A percentile compares a stretch with the other conserved stretches of the same genome.
Evolutionary conservation across 805 yeast species (phyloP).

Genomic region (Kodamaea leandrae): DNA sequence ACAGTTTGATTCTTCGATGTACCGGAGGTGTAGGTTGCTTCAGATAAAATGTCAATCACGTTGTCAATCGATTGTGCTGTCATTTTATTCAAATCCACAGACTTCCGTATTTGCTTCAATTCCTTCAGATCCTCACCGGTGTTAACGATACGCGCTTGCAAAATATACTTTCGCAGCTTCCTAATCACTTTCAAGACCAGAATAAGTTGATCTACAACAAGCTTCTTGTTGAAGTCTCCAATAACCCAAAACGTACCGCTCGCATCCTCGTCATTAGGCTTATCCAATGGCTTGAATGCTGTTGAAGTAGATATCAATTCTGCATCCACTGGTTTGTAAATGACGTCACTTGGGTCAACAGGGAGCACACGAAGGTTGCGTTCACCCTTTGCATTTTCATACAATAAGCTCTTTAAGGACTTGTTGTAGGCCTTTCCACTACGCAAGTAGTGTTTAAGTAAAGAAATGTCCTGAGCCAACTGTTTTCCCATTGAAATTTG

Average conservation of each 20-base stretch:
- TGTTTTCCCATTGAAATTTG: slow-evolving; percentile 52
- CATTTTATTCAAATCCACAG: slow-evolving; percentile 4
- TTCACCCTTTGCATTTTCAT: slow-evolving; percentile 36
- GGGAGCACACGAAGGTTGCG: slow-evolving; percentile 47
- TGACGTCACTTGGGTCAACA: slow-evolving; percentile 28
- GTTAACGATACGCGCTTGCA: slow-evolving; percentile 39
- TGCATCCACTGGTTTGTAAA: slow-evolving; percentile 28
- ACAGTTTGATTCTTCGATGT: slow-evolving; percentile 8
- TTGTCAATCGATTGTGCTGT: slow-evolving; percentile 10
- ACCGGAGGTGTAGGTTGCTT: slow-evolving; percentile 1
- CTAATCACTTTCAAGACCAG: slow-evolving; percentile 23
- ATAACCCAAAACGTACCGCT: slow-evolving; percentile 57
- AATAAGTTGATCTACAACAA: slow-evolving; percentile 44
- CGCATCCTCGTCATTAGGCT: slow-evolving; percentile 19
- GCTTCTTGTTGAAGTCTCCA: slow-evolving; percentile 49
- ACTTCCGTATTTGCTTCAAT: slow-evolving; percentile 6
- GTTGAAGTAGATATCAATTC: slow-evolving; percentile 26
- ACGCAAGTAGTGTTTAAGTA: slow-evolving; percentile 27
- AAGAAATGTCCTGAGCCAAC: slow-evolving; percentile 49
- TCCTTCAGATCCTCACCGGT: slow-evolving; percentile 14
- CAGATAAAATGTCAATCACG: slow-evolving; percentile 3
- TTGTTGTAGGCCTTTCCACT: slow-evolving; percentile 23
- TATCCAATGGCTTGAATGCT: slow-evolving; percentile 18
- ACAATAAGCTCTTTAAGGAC: slow-evolving; percentile 40
- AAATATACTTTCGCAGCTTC: neutral